A percentile compares a stretch with the other conserved stretches of the same genome.
These are phyloP conservation scores for Pyrenophora graminea DNA, from an alignment of 2,329 filamentous ascomycete species.

Conservation along the genomic window DNA sequence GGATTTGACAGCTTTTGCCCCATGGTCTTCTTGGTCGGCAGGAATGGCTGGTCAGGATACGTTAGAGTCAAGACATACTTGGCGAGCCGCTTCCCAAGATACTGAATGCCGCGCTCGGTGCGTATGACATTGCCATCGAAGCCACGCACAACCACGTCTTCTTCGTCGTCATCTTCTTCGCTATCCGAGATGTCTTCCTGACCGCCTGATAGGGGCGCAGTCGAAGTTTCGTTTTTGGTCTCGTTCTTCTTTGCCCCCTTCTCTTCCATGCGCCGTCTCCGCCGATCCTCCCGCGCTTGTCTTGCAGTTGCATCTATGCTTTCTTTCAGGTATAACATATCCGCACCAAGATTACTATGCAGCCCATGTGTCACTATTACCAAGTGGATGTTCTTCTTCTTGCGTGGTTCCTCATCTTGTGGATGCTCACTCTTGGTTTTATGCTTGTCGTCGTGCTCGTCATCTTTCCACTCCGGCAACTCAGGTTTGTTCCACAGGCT, in stretches of 20 bases:
- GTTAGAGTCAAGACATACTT: constrained; percentile 89
- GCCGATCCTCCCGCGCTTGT: constrained; percentile 72
- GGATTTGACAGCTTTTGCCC: constrained; percentile 53
- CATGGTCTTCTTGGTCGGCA: constrained; percentile 66
- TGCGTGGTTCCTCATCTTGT: constrained; percentile 45
- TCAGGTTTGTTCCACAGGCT: constrained; percentile 91
- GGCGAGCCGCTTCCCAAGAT: constrained; percentile 89
- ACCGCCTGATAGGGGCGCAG: constrained; percentile 55
- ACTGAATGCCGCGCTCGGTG: constrained; percentile 95
- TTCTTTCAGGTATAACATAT: constrained; percentile 97
- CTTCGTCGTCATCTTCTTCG: constrained; percentile 69
- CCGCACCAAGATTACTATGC: constrained; percentile 92
- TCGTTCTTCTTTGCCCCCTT: constrained; percentile 6
- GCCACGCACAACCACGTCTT: constrained; percentile 85
- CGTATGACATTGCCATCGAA: constrained; percentile 88
- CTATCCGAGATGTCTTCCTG: constrained; percentile 52
- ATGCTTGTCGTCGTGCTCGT: constrained; percentile 34
- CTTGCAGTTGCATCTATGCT: constrained; percentile 85
- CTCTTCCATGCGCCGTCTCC: constrained; percentile 56
- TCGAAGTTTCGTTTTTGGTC: constrained; percentile 37
- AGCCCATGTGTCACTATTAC: constrained; percentile 92
- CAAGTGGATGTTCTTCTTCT: constrained; percentile 80
- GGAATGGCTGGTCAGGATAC: constrained; percentile 89
- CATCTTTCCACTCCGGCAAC: constrained; percentile 66
- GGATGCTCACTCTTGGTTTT: constrained; percentile 33